phyloP scores from a whole-genome alignment of 768 basidiomycete species.

The Mrakia frigida region DNA sequence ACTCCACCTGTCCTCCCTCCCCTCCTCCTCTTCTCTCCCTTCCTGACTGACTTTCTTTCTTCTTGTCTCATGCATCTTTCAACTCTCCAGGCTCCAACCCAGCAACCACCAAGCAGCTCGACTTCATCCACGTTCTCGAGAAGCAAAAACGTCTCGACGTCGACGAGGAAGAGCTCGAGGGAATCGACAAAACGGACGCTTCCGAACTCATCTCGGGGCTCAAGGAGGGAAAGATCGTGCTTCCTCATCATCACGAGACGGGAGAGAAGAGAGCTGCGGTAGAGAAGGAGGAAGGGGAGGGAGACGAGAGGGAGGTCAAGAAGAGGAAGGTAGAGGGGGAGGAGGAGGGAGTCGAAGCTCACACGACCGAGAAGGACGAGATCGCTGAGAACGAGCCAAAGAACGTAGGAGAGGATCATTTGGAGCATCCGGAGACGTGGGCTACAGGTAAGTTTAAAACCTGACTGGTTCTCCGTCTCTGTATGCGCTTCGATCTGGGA shows the following conservation, averaged over 20 bases:
- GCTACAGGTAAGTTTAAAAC: neutral
- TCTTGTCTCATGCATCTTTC: neutral
- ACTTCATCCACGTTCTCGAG: constrained; percentile 40
- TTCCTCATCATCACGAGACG: neutral
- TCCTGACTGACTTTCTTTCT: neutral
- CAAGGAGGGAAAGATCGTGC: neutral
- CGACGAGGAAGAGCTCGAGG: constrained; percentile 34
- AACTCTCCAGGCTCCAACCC: constrained; percentile 36
- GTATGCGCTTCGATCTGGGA: neutral
- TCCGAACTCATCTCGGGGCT: constrained; percentile 33
- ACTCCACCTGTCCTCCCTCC: neutral
- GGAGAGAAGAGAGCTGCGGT: neutral
- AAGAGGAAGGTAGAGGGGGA: neutral
- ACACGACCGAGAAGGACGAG: neutral
- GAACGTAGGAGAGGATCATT: neutral
- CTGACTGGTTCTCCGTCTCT: neutral
- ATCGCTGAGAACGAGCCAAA: neutral
- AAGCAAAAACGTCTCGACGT: constrained; percentile 32
- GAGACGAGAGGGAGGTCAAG: neutral
- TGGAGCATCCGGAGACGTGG: neutral
- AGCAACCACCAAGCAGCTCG: constrained; percentile 40
- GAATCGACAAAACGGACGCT: constrained; percentile 42
- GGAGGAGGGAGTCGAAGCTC: neutral
- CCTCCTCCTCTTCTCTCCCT: neutral
- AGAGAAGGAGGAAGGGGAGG: neutral